Percentiles rank a stretch among this genome's conserved stretches.
These are phyloP conservation scores for Recurvomyces mirabilis DNA, from an alignment of 495 filamentous ascomycete species.

Conservation along the genomic window DNA sequence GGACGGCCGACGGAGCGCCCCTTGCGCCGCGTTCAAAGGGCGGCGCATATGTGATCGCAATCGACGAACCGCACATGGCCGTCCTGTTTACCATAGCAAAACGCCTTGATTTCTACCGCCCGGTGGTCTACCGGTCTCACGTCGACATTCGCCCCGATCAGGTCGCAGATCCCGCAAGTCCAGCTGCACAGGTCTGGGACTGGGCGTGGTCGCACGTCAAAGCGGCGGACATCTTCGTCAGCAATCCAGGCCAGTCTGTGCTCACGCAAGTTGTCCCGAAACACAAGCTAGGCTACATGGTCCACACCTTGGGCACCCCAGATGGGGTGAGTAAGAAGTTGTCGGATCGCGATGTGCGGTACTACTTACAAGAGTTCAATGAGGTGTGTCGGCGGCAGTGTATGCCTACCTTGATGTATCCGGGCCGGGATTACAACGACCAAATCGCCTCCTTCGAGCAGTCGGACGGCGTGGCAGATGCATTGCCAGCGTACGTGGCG, in stretches of 20 bases:
- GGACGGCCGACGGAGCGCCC: slow-evolving; percentile 58
- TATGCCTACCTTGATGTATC: slow-evolving; percentile 54
- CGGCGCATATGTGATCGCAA: slow-evolving; percentile 67
- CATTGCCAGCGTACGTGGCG: slow-evolving; percentile 65
- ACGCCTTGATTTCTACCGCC: slow-evolving; percentile 54
- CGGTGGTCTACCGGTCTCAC: slow-evolving; percentile 71
- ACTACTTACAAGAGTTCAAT: slow-evolving; percentile 66
- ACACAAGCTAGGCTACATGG: slow-evolving; percentile 63
- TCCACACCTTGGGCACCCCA: slow-evolving; percentile 81
- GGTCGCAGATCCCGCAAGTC: slow-evolving; percentile 46
- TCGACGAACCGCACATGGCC: slow-evolving; percentile 86
- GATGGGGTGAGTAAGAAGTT: slow-evolving; percentile 77
- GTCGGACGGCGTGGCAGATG: slow-evolving; percentile 72
- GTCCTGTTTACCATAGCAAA: slow-evolving; percentile 68
- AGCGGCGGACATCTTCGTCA: slow-evolving; percentile 66
- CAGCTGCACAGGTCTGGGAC: slow-evolving; percentile 65
- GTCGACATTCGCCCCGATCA: slow-evolving; percentile 76
- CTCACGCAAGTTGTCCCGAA: slow-evolving; percentile 57
- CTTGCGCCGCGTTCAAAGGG: slow-evolving; percentile 54
- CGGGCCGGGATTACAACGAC: slow-evolving; percentile 62
- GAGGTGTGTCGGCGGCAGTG: slow-evolving; percentile 44
- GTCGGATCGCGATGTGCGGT: slow-evolving; percentile 58
- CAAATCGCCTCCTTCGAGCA: slow-evolving; percentile 83
- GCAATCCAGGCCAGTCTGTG: slow-evolving; percentile 67
- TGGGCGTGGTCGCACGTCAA: slow-evolving; percentile 66